Percentiles rank a stretch among this genome's conserved stretches.
phyloP scores from a whole-genome alignment of 208 protist species.

The Trypanosomatidae sp. region DNA sequence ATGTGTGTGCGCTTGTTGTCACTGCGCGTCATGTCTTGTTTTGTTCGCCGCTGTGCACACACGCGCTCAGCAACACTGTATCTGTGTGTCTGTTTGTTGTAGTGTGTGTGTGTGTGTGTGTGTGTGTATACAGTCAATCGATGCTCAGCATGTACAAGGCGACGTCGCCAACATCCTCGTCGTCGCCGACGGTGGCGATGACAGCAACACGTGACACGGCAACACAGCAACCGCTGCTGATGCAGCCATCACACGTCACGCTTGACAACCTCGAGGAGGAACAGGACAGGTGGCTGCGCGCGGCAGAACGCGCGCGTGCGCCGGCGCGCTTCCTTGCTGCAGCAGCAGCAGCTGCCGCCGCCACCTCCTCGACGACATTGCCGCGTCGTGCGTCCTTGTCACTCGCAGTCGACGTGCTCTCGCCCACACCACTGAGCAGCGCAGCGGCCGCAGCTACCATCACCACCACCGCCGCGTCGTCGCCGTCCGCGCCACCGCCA shows the following conservation, averaged over 20 bases:
- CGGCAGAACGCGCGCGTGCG: too few species aligned
- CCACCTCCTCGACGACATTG: too few species aligned
- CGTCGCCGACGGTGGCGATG: too few species aligned
- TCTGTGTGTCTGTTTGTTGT: neutral
- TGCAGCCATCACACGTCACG: conserved; percentile 6
- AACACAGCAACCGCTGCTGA: neutral
- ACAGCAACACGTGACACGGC: neutral
- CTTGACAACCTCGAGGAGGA: conserved; percentile 37
- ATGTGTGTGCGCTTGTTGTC: too few species aligned
- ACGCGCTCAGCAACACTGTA: neutral
- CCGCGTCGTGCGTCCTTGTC: too few species aligned
- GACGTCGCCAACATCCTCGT: too few species aligned
- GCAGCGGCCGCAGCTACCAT: too few species aligned
- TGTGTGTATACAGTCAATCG: neutral
- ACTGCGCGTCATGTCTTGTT: neutral
- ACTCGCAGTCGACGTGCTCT: too few species aligned
- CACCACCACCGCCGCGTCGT: too few species aligned
- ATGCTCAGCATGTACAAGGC: neutral
- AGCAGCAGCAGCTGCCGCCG: too few species aligned
- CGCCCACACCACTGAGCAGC: too few species aligned
- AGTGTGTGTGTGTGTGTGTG: neutral
- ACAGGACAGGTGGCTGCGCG: conserved; percentile 49
- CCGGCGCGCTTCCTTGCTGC: too few species aligned
- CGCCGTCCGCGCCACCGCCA: conserved; percentile 12
- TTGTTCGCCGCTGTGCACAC: neutral